Evolutionary conservation across 768 basidiomycete species (phyloP).

Genomic region (Pleurotus sapidus): DNA sequence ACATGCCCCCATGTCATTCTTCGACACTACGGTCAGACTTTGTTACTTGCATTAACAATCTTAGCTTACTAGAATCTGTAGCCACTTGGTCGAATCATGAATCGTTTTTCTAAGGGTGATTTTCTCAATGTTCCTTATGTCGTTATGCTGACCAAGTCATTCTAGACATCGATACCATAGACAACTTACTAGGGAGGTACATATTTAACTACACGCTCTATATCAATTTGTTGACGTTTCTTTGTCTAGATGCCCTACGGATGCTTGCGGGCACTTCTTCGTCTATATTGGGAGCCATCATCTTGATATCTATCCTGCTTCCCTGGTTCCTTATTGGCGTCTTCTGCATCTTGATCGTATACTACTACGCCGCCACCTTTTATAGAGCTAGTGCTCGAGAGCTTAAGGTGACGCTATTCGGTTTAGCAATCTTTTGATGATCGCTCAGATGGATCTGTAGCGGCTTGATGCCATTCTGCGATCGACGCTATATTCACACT

Average conservation of each 20-base stretch:
- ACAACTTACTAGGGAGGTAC: constrained; percentile 65
- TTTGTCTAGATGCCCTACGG: constrained; percentile 57
- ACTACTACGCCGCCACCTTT: constrained; percentile 72
- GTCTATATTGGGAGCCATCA: constrained; percentile 69
- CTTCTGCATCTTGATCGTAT: constrained; percentile 52
- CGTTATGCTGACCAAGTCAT: constrained; percentile 8
- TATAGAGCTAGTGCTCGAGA: constrained; percentile 71
- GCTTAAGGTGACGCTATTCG: constrained; percentile 53
- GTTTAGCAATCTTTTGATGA: background rate
- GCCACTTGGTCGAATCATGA: constrained; percentile 87
- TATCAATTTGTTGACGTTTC: background rate
- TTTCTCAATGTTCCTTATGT: background rate
- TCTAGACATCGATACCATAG: constrained; percentile 75
- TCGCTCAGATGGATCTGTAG: constrained; percentile 22
- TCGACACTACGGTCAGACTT: constrained; percentile 64
- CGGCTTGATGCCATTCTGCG: constrained; percentile 82
- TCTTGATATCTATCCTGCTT: constrained; percentile 72
- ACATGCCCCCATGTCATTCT: constrained; percentile 88
- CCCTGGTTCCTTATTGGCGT: constrained; percentile 87
- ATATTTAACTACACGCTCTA: constrained; percentile 8
- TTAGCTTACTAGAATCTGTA: constrained; percentile 20
- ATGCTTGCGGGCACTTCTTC: constrained; percentile 66
- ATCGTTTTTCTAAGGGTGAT: constrained; percentile 79
- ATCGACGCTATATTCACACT: constrained; percentile 86
- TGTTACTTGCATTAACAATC: background rate